Evolutionary conservation across 2,329 filamentous ascomycete species (phyloP), one percentile per base, ranked within the genome.

Genomic region (Venturia effusa): DNA sequence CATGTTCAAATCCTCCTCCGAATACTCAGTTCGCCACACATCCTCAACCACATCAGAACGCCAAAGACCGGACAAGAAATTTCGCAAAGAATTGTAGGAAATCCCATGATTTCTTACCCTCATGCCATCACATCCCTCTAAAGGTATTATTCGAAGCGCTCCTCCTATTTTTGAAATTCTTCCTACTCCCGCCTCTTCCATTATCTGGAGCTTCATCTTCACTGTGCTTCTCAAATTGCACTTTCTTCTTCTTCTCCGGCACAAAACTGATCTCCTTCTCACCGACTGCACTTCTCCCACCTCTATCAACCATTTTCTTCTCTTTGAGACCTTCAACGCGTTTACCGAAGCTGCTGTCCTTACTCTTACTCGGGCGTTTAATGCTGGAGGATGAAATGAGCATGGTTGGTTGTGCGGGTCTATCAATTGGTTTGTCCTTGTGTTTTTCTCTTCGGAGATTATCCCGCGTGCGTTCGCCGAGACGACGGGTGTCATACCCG

Each of bases 201-300:
- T 74, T 72, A 32, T 73, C 72, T 15, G 66, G 63, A 17, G 61
- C 67, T 59, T 66, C 62, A 40, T 37, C 43, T 65, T 62, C 32
- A 66, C 59, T 61, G 60, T 64, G 39, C 27, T 64, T 66, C 67
- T 71, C 71, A 34, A 48, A 48, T 15, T 37, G 22, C 34, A 60
- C 61, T 66, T 71, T 75, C 70, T 74, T 75, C 69, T 80, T 80
- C 74, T 71, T 80, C 66, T 82, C 79, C 10, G 88, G 88, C 65
- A 86, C 81, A 73, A 92, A 93, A n/a, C 86, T 88, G 66, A 92
- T 81, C 69, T 87, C 82, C 69, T 86, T 83, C 69, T 82, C 81
- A 10, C 81, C 81, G 61, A 5, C 62, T 32, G 32, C 66, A 64
- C 24, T 59, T 45, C 27, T 40, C 34, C 37, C 39, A 43, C 48